Evolutionary conservation across 345 rosid genomes (phyloP).

Genomic region (Bruguiera gymnorhiza): DNA sequence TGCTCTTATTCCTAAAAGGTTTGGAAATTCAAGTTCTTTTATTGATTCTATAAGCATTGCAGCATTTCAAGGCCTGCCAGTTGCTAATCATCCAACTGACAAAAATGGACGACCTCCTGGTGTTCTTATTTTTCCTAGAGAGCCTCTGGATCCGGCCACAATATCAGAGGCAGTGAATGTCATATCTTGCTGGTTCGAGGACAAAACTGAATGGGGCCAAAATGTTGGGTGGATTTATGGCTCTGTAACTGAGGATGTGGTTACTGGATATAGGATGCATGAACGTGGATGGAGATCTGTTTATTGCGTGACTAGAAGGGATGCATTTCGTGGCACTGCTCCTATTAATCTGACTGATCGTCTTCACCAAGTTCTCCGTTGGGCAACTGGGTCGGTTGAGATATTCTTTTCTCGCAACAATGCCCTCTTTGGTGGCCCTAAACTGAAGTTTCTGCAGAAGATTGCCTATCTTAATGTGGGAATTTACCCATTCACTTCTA

Average conservation of each 20-base stretch:
- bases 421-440: conserved; percentile 53
- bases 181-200: conserved; percentile 86
- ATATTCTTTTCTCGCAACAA: conserved; percentile 87
- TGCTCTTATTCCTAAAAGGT: conserved; percentile 56
- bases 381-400: conserved; percentile 91
- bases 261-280: conserved; percentile 81
- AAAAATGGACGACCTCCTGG: conserved; percentile 68
- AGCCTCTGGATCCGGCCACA: conserved; percentile 44
- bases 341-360: conserved; percentile 77
- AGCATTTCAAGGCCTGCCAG: conserved; percentile 64
- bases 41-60: conserved; percentile 53
- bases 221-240: conserved; percentile 82
- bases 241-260: conserved; percentile 80
- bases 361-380: conserved; percentile 78
- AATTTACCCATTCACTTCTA: conserved; percentile 75
- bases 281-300: conserved; percentile 81
- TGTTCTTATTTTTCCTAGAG: conserved; percentile 45
- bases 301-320: conserved; percentile 65
- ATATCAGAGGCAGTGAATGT: conserved; percentile 73
- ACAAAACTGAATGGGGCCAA: conserved; percentile 80
- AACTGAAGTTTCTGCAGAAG: conserved; percentile 61
- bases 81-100: conserved; percentile 45
- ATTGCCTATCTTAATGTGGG: conserved; percentile 81
- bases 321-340: conserved; percentile 77
- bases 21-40: conserved; percentile 63